A percentile compares a stretch with the other conserved stretches of the same genome.
Evolutionary conservation across 2,329 filamentous ascomycete genomes (phyloP).

Genomic region (Cyanodermella asteris): DNA sequence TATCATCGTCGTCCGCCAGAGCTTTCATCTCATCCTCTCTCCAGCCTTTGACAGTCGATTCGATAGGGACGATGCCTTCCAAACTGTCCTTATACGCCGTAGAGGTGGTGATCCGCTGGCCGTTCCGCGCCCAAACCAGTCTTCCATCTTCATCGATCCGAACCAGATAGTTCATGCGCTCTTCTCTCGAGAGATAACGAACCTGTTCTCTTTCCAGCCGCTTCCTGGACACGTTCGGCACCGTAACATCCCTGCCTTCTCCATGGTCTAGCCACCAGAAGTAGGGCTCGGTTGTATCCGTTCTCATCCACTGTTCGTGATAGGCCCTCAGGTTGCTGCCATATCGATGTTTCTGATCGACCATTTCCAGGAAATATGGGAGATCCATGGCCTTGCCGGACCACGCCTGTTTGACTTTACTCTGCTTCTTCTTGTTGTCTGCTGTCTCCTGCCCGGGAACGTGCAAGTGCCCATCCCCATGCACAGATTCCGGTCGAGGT

Average conservation of each 20-base stretch:
- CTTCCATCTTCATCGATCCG: conserved; percentile 51
- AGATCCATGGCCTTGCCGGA: conserved; percentile 63
- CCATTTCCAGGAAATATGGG: conserved; percentile 71
- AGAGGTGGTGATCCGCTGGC: conserved; percentile 53
- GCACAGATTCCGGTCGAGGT: too few relatives aligned
- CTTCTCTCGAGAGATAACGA: conserved; percentile 63
- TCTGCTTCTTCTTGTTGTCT: too few relatives aligned
- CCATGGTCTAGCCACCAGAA: conserved; percentile 87
- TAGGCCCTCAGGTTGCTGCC: conserved; percentile 64
- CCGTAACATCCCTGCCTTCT: conserved; percentile 46
- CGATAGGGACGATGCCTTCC: conserved; percentile 38
- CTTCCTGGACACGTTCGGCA: conserved; percentile 51
- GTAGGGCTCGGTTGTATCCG: conserved; percentile 64
- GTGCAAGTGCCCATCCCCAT: too few relatives aligned
- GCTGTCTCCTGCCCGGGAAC: too few relatives aligned
- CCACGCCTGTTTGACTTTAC: too few relatives aligned
- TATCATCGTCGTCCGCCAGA: conserved; percentile 12
- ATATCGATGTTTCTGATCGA: conserved; percentile 70
- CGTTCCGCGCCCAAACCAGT: conserved; percentile 75
- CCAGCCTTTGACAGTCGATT: conserved; percentile 8
- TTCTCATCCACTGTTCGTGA: conserved; percentile 63
- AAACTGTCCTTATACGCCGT: conserved; percentile 58
- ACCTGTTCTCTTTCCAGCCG: conserved; percentile 58
- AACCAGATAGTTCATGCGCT: conserved; percentile 61
- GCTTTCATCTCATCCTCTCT: conserved; percentile 3